Evolutionary conservation across 140 eudicot species (phyloP), one percentile per base, ranked within the genome.

Genomic region (Bidens hawaiensis): DNA sequence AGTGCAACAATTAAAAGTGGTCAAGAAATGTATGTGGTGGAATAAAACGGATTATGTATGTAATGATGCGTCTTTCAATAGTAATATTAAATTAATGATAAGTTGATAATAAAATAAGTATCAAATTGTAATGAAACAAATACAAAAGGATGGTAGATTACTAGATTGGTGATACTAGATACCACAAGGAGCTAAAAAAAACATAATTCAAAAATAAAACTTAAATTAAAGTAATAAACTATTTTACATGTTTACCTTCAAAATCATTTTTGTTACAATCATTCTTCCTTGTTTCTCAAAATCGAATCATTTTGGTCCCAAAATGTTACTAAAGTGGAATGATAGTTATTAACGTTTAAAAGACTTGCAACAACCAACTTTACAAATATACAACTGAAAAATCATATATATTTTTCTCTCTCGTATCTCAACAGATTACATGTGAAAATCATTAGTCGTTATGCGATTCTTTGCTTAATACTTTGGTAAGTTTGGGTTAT

Each of bases 1-100:
- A 47, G 62, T 60, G 17, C 62, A 60, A 36, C 75, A 70, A 60
- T 4, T 43, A 60, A 60, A 70, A 69, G 40, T 59, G 41, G 75
- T 70, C 75, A 59, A 59, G n/a, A 70, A 70, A 34, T 33, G 69
- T 33, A 48, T 34, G 68, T 31, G 28, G 60, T 45, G 38, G 59
- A 43, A 42, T 57, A 54, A 41, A 27, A 21, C n/a, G 60, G 60
- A 43, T 28, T 34, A 45, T 46, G 14, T 46, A 69, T 47, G 13
- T 51, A 21, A 8, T 10, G 12, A 21, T 51, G 30, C 14, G 15
- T 54, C 15, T 30, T 57, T 26, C 18, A 57, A 57, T 28, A 31
- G 23, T 15, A 17, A 16, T 45, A 10, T 19, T 40, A 40, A 38
- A 34, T 13, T n/a, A 8, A 14, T 40, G 30, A 2, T 61, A 61